Evolutionary conservation across 2,329 filamentous ascomycete species (phyloP), one percentile per base, ranked within the genome.

Genomic region (Talaromyces sp.): DNA sequence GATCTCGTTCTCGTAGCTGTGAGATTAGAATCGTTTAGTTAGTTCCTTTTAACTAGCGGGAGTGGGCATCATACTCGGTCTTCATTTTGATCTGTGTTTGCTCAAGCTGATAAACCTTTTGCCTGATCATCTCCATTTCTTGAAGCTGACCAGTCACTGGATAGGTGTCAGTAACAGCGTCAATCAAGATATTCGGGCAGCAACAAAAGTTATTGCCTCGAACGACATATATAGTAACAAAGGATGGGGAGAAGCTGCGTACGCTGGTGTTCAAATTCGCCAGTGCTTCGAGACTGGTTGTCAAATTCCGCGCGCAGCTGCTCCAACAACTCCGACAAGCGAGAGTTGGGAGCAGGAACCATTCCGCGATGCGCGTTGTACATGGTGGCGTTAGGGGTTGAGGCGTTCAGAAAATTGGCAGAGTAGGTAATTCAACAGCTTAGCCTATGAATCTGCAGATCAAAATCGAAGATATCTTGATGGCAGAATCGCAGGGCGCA

Each of bases 221-320:
- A 53, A 47, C 62, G 61, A 30, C 17, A n/a, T 30, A 53, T 27
- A 53, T 19, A 36, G 47, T 42, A 22, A 52, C 33, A 33, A 51
- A 33, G 11, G 10, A 33, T 33, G 3, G 4, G 2, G 49, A 36
- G 30, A 53, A 53, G 11, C 65, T 63, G 87, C 92, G 83, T 87
- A 97, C 93, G 90, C 75, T 96, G 92, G 75, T 93, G 91, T 75
- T 99, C 93, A 75, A 92, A 96, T 69, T 92, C 91, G 74, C 91
- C 91, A 66, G 87, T 90, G 69, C 91, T 87, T 66, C 90, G 87
- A 69, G 88, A 84, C 76, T 96, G 90, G 64, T 84, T 88, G 67
- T 98, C 93, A 69, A 97, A 98, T 78, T 99, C 95, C 71, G 86
- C 84, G 72, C 93, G 88, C 70, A 99, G 86, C 75, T 92, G 89